A percentile compares a stretch with the other conserved stretches of the same genome.
These are phyloP conservation scores for Schizopora paradoxa DNA, from an alignment of 1,284 basidiomycete genomes.

Conservation along the genomic window DNA sequence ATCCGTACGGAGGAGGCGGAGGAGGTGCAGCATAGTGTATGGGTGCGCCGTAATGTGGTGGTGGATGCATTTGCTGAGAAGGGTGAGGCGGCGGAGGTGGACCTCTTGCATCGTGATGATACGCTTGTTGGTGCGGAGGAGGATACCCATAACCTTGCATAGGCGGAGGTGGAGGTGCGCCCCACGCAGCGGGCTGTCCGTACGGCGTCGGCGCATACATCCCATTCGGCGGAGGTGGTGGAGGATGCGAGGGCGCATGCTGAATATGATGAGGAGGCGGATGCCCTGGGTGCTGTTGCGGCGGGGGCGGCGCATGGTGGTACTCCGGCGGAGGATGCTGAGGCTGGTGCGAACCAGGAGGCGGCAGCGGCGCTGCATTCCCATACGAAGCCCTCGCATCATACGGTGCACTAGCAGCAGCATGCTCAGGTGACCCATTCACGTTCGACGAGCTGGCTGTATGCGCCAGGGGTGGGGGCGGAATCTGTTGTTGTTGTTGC, in stretches of 20 bases:
- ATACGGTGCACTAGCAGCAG: too few relatives aligned
- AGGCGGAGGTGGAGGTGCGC: constrained; percentile 6
- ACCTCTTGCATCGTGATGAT: constrained; percentile 15
- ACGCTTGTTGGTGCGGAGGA: constrained; percentile 16
- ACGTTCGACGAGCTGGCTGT: constrained; percentile 7
- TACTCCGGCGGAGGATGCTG: neutral
- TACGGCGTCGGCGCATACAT: constrained; percentile 4
- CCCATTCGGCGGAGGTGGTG: constrained; percentile 1
- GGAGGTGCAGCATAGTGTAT: constrained; percentile 9
- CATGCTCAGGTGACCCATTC: neutral
- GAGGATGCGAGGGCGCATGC: constrained; percentile 6
- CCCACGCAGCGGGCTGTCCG: constrained; percentile 4
- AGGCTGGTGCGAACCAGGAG: constrained; percentile 7
- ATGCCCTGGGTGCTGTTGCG: neutral
- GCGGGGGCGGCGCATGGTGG: constrained; percentile 26
- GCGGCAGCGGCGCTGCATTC: constrained; percentile 13
- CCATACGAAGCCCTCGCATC: neutral
- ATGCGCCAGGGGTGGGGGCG: constrained; percentile 18
- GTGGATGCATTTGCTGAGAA: constrained; percentile 18
- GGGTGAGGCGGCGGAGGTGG: constrained; percentile 17
- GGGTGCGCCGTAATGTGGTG: constrained; percentile 21
- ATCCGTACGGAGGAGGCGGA: constrained; percentile 14
- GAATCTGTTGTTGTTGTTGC: constrained; percentile 16
- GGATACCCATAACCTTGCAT: constrained; percentile 13
- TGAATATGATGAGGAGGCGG: constrained; percentile 1